Conservation (phyloP, 208 protist species). For the Angomonas deanei region DNA sequence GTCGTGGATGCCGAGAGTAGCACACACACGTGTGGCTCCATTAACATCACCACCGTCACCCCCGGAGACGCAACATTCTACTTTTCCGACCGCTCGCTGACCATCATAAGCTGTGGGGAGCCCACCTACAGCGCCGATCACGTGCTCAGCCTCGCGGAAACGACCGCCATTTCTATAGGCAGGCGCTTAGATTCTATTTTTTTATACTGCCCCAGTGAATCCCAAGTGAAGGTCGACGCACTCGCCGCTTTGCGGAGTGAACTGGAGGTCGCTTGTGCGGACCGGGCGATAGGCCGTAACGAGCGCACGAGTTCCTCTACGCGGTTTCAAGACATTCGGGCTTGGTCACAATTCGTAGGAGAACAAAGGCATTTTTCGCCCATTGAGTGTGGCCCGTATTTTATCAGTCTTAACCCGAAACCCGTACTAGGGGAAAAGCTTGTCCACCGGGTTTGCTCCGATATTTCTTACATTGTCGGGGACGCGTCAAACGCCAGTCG, state of each 20-base stretch:
- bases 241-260: constrained; percentile 1
- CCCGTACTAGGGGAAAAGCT: constrained; percentile 57
- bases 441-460: constrained; percentile 35
- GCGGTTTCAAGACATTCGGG: constrained; percentile 44
- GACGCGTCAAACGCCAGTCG: constrained; percentile 34
- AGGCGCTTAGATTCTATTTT: constrained; percentile 32
- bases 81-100: constrained; percentile 42
- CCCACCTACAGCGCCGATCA: constrained; percentile 17
- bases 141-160: constrained; percentile 25
- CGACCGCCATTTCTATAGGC: constrained; percentile 24
- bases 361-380: constrained; percentile 49
- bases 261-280: constrained; percentile 1
- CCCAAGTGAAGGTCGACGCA: constrained; percentile 3
- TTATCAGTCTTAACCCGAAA: constrained; percentile 54
- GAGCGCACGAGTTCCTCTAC: constrained; percentile 22
- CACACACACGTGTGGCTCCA: constrained; percentile 30
- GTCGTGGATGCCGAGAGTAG: constrained; percentile 47
- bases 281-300: constrained; percentile 23
- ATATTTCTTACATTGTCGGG: constrained; percentile 41
- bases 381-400: constrained; percentile 33
- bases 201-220: constrained; percentile 22
- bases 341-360: constrained; percentile 47
- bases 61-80: constrained; percentile 36
- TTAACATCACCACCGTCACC: constrained; percentile 31
- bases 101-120: constrained; percentile 30